These are phyloP conservation scores for Puccinia polysora DNA, from an alignment of 1,284 basidiomycete species.

Conservation along the genomic window DNA sequence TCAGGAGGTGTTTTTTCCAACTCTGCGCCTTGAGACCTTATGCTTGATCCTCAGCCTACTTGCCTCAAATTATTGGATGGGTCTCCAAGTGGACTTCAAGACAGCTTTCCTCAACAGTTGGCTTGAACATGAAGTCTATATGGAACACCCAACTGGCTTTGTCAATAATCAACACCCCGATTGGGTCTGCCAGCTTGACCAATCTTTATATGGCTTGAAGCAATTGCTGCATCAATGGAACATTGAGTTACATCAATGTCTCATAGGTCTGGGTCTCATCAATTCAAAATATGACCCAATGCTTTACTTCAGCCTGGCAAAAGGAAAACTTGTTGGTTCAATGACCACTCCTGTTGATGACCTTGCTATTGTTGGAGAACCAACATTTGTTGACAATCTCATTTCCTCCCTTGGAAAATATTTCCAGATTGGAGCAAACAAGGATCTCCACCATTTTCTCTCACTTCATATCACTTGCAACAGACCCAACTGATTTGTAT, in stretches of 20 bases:
- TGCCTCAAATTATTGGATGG: not conserved
- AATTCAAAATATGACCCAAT: not conserved
- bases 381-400: not conserved
- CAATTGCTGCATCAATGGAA: conserved; percentile 22
- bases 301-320: not conserved
- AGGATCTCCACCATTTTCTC: not conserved
- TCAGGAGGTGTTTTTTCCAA: not conserved
- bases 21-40: not conserved
- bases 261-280: not conserved
- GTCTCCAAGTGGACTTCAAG: not conserved
- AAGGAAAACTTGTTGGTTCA: not conserved
- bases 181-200: not conserved
- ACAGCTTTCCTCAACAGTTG: not conserved
- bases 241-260: not conserved
- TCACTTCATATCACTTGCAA: not conserved
- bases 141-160: not conserved
- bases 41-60: not conserved
- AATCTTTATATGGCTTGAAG: conserved; percentile 31
- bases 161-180: not conserved
- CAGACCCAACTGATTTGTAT: not conserved
- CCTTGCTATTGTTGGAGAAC: not conserved
- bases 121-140: not conserved
- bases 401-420: not conserved
- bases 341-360: not conserved
- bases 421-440: not conserved